These are phyloP conservation scores for Arabidopsis arenosa DNA, from an alignment of 345 rosid genomes.

Conservation along the genomic window DNA sequence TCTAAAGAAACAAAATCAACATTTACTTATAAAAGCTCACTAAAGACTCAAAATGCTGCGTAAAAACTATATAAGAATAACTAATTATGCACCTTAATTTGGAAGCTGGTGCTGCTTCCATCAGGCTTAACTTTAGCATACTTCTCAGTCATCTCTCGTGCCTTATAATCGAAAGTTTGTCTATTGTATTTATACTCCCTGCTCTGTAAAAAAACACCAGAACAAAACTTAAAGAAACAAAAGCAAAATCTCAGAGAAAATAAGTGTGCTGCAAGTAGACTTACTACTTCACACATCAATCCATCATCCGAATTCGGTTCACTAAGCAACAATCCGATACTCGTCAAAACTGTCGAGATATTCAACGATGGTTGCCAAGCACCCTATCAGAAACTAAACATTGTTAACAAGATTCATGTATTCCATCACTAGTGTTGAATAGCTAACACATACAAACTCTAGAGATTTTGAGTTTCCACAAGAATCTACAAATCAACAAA, in stretches of 20 bases:
- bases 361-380: conserved; percentile 94
- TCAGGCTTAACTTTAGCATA: conserved; percentile 58
- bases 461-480: too few species aligned
- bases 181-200: conserved; percentile 80
- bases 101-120: conserved; percentile 39
- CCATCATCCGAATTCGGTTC: conserved; percentile 94
- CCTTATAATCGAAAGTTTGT: conserved; percentile 73
- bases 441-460: too few species aligned
- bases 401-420: neutral
- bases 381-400: conserved; percentile 53
- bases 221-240: conserved; percentile 5
- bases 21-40: neutral
- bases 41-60: neutral
- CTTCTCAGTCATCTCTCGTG: conserved; percentile 69
- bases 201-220: conserved; percentile 54
- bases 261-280: conserved; percentile 33
- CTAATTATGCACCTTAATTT: conserved; percentile 25
- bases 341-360: conserved; percentile 74
- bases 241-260: neutral
- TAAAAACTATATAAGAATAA: neutral
- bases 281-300: conserved; percentile 79
- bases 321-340: conserved; percentile 67
- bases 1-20: conserved; percentile 45
- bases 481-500: neutral
- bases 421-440: neutral